phyloP scores from a whole-genome alignment of 108 stramenopile genomes.

The Nitzschia inconspicua region DNA sequence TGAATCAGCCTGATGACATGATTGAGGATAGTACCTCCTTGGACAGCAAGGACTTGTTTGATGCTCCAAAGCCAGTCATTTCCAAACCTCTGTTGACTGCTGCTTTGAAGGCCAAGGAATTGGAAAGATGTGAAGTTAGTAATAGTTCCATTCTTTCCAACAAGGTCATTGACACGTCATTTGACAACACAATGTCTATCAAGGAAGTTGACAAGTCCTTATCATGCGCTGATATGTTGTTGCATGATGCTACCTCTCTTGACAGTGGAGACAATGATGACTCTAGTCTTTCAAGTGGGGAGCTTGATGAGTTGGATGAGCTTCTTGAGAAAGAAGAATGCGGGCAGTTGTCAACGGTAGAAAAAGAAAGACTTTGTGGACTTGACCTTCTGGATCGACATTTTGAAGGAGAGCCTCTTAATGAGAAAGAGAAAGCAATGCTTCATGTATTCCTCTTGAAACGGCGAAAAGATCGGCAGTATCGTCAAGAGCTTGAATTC shows the following conservation, averaged over 20 bases:
- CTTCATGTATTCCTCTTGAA: no score
- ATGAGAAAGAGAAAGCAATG: conserved; percentile 11
- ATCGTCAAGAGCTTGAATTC: background rate
- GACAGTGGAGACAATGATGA: background rate
- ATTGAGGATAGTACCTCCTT: conserved; percentile 6
- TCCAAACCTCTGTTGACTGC: background rate
- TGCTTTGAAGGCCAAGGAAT: background rate
- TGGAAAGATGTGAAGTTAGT: no score
- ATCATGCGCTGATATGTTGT: no score
- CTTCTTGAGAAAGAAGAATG: conserved; percentile 17
- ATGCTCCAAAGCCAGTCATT: background rate
- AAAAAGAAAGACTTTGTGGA: conserved; percentile 15
- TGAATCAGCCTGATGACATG: conserved; percentile 7
- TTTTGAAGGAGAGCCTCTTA: conserved; percentile 12
- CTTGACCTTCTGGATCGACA: conserved; percentile 16
- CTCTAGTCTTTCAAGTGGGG: background rate
- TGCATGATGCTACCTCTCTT: background rate
- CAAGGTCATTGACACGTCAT: no score
- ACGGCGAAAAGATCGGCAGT: background rate
- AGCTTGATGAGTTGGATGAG: conserved; percentile 14
- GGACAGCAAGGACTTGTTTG: conserved; percentile 3
- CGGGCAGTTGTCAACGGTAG: conserved; percentile 15
- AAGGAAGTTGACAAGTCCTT: no score
- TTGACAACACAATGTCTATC: no score
- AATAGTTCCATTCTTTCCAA: no score